phyloP scores from a whole-genome alignment of 192 early-diverging fungal genomes.

The Coemansia sp. region DNA sequence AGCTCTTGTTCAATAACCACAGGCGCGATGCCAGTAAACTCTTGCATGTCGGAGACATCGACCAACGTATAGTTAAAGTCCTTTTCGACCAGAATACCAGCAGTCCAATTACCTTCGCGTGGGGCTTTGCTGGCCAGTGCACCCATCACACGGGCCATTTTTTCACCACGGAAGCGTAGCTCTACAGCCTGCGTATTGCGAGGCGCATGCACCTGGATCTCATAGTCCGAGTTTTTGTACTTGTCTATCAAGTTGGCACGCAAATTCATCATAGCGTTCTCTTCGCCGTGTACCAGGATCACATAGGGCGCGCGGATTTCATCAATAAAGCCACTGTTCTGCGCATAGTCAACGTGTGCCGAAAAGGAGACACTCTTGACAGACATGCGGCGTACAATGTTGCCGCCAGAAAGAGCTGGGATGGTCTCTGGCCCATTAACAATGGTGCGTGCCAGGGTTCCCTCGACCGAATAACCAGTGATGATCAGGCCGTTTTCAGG shows the following conservation, averaged over 20 bases:
- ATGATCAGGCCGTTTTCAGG: conserved; percentile 90
- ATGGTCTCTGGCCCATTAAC: conserved; percentile 88
- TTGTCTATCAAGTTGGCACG: conserved; percentile 80
- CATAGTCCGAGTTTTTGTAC: conserved; percentile 74
- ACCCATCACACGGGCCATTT: conserved; percentile 86
- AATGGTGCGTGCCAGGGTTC: conserved; percentile 80
- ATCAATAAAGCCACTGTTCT: conserved; percentile 96
- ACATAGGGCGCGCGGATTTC: conserved; percentile 89
- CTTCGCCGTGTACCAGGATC: conserved; percentile 94
- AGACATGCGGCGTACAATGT: conserved; percentile 73
- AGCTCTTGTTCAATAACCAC: conserved; percentile 77
- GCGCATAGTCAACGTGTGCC: conserved; percentile 95
- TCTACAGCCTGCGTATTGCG: conserved; percentile 85
- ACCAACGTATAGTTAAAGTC: conserved; percentile 91
- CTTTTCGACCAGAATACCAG: conserved; percentile 81
- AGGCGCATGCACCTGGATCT: conserved; percentile 83
- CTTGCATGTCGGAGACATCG: conserved; percentile 72
- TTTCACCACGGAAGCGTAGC: conserved; percentile 92
- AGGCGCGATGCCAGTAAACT: conserved; percentile 75
- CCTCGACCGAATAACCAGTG: conserved; percentile 97
- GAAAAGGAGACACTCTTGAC: conserved; percentile 97
- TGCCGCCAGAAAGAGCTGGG: conserved; percentile 71
- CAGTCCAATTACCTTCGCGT: conserved; percentile 58
- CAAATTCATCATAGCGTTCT: conserved; percentile 89
- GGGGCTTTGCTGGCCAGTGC: conserved; percentile 73